These are phyloP conservation scores for Tetrahymena malaccensis DNA, from an alignment of 73 alveolate genomes.

Conservation along the genomic window DNA sequence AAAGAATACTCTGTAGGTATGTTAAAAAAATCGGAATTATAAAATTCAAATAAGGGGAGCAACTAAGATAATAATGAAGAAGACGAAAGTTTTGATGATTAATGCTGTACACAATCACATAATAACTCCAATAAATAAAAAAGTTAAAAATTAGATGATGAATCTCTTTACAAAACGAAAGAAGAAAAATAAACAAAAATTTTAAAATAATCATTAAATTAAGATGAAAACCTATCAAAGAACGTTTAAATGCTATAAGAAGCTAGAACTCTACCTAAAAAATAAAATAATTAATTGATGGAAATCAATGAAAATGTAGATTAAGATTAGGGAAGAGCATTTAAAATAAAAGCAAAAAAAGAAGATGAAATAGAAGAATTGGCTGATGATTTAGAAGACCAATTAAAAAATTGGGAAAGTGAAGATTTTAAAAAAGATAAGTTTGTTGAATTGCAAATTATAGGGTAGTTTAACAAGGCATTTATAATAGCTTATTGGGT, in stretches of 20 bases:
- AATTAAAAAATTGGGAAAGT: not conserved
- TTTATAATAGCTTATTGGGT: constrained; percentile 73
- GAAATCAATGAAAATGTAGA: constrained; percentile 37
- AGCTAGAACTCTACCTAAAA: not conserved
- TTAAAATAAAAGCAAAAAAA: not conserved
- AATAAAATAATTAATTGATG: not conserved
- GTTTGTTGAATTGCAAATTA: constrained; percentile 57
- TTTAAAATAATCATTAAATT: not conserved
- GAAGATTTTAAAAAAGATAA: constrained; percentile 62
- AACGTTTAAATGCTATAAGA: not conserved
- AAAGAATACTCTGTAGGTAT: not conserved
- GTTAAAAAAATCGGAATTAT: not conserved
- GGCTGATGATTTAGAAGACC: constrained; percentile 12
- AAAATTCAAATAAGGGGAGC: not conserved
- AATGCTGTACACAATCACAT: constrained; percentile 3
- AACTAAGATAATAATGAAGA: not conserved
- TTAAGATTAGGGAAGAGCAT: constrained; percentile 53
- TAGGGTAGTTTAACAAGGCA: constrained; percentile 94
- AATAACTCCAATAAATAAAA: not conserved
- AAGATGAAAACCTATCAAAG: not conserved
- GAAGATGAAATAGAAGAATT: not conserved
- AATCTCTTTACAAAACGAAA: not conserved
- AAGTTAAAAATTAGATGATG: not conserved
- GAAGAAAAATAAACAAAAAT: not conserved
- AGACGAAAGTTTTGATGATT: not conserved